Base-by-base conservation (phyloP, 495 filamentous ascomycete genomes). In the Parathielavia hyrcaniae region DNA sequence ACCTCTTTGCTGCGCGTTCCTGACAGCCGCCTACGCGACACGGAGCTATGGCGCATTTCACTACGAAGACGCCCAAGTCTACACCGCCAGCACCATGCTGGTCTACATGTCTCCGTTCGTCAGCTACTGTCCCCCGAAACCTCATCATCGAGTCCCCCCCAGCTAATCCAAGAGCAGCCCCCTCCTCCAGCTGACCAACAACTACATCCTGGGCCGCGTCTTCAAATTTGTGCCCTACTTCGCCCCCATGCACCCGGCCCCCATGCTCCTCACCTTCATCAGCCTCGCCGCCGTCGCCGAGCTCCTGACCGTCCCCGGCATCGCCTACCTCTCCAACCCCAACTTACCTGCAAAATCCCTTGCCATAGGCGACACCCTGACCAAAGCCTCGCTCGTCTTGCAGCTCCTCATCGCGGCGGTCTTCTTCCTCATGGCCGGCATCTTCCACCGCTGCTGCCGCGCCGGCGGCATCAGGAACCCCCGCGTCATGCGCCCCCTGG, bases 151-250 rank as follows among this genome's bases (percentile, higher is more conserved):
- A n/a, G 12, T 14, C 14, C 11, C 14, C 44, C 23, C 13, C 4
- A 6, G 30, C 45, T 47, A 32, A 49, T 16, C 14, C 5, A 2
- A 2, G 1, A 3, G 5, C 23, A 49, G 46, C 16, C 46, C 46
- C 26, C 30, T 49, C 30, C 46, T 49, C 46, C 14, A 34, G n/a
- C 14, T 34, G 7, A 34, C 26, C 26, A 49, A 49, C 26, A 16
- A 49, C 23, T 26, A 34, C 5, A 49, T 49, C 30, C 23, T 49
- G 5, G 11, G 7, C 14, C 46, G 46, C 23, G 1, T 34, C 26
- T 49, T 49, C 30, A 13, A 32, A 7, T 49, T 49, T 23, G 46
- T 49, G 7, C 26, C 26, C 26, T 49, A 49, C 46, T 49, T n/a
- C 16, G 46, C 46, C 12, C 46, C 46, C 1, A 49, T 49, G 26